Base-by-base conservation (phyloP, 768 basidiomycete species). In the Termitomyces sp. region DNA sequence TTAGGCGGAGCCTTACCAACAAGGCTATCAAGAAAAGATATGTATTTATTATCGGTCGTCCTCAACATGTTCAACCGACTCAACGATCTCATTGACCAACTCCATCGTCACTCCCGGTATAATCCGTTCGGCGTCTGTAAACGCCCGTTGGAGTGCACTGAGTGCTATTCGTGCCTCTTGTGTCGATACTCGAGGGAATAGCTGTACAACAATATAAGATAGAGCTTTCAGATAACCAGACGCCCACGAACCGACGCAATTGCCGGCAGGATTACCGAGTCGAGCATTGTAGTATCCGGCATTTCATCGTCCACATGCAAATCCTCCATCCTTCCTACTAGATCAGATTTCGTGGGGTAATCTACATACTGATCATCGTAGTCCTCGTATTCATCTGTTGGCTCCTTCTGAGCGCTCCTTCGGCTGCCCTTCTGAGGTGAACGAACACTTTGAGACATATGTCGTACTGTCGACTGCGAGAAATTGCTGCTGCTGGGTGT, bases 61-160 rank as follows among this genome's bases (percentile, higher is more conserved):
- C 61, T 92, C 90, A 40, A 94, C 90, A 62, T 88, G 90, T 68
- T 94, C 92, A 18, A 94, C 92, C 14, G 91, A 92, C 69, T 94
- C 92, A 24, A 94, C 91, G 62, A 94, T 93, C 73, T 97, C 95
- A 67, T 92, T 90, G 54, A 97, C 90, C 50, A 98, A 79, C 59
- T 96, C 96, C 73, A 90, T 76, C 24, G 94, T 91, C 32, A 99
- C 87, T 5, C 97, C 97, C 8, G 97, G 97, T 63, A 98, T 97
- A 56, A 93, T 88, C 59, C 90, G 81, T 74, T 99, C 97, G 13
- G 95, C 95, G 30, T 97, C 93, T 28, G 92, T 91, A 67, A 98
- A 95, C 3, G 97, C 95, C 32, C 90, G 82, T 63, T 97, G 91
- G 11, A 98, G 78, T 51, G 90, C 82, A 58, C 87, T 89, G 52